These are phyloP conservation scores for Austroboletus olivaceoglutinosus DNA, from an alignment of 1,284 basidiomycete genomes.

Conservation along the genomic window DNA sequence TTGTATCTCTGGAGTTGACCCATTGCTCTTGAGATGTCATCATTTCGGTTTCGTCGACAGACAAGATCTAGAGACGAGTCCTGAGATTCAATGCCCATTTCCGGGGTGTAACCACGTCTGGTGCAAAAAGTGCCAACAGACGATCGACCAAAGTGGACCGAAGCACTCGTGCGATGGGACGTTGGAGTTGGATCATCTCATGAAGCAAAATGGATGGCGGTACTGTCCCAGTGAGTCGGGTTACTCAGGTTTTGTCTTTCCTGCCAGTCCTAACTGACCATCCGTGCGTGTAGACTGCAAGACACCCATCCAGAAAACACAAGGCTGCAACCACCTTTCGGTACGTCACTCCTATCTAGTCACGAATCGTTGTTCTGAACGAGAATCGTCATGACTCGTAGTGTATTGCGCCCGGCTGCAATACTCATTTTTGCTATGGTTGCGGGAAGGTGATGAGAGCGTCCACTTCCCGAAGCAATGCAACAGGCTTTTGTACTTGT, in stretches of 20 bases:
- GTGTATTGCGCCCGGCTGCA: neutral
- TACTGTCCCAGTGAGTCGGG: constrained; percentile 53
- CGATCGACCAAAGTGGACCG: constrained; percentile 37
- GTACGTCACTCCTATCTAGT: constrained; percentile 37
- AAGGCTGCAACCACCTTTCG: constrained; percentile 66
- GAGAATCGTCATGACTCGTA: neutral
- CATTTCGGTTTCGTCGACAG: constrained; percentile 49
- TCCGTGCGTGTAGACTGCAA: constrained; percentile 44
- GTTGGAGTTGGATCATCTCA: constrained; percentile 50
- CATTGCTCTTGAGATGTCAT: constrained; percentile 41
- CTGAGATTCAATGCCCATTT: constrained; percentile 44
- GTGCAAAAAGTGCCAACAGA: constrained; percentile 54
- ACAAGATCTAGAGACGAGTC: constrained; percentile 40
- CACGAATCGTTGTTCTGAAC: neutral
- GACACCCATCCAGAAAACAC: constrained; percentile 54
- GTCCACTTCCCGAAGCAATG: neutral
- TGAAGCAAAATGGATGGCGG: constrained; percentile 54
- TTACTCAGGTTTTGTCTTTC: neutral
- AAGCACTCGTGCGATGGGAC: constrained; percentile 58
- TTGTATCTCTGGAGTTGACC: neutral
- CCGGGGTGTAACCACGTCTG: constrained; percentile 46
- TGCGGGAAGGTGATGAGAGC: neutral
- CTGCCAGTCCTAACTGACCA: neutral
- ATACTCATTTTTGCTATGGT: neutral
- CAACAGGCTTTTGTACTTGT: neutral